A percentile compares a stretch with the other conserved stretches of the same genome.
phyloP scores from a whole-genome alignment of 148 eudicot genomes.

The Pouteria glomerata region DNA sequence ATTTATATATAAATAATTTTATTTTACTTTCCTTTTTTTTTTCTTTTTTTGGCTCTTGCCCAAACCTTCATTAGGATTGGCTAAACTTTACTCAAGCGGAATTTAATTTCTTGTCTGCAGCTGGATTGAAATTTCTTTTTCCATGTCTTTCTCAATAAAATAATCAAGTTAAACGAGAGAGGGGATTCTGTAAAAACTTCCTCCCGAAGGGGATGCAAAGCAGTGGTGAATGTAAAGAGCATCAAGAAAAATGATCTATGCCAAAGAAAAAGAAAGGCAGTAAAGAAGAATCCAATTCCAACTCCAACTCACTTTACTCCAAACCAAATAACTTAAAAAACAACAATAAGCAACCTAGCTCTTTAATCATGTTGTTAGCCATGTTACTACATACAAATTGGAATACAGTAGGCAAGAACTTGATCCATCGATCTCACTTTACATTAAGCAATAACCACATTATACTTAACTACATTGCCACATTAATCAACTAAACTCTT shows the following conservation, averaged over 20 bases:
- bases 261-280: constrained; percentile 3
- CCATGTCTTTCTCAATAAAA: too few relatives aligned
- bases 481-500: too few relatives aligned
- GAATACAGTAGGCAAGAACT: neutral
- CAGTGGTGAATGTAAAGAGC: neutral
- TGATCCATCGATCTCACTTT: neutral
- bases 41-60: too few relatives aligned
- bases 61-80: too few relatives aligned
- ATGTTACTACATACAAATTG: neutral
- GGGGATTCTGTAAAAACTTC: neutral
- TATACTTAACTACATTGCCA: too few relatives aligned
- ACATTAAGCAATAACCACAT: neutral
- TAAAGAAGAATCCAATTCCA: constrained; percentile 9
- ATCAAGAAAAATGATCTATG: neutral
- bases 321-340: neutral
- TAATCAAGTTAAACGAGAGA: too few relatives aligned
- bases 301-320: constrained; percentile 5
- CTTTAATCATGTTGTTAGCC: neutral
- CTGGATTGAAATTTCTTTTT: too few relatives aligned
- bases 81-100: too few relatives aligned
- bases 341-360: neutral
- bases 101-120: too few relatives aligned
- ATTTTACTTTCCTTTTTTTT: too few relatives aligned
- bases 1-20: too few relatives aligned
- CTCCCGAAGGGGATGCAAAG: neutral